Conservation (phyloP, 2,329 filamentous ascomycete species). For the Fusarium sp. region DNA sequence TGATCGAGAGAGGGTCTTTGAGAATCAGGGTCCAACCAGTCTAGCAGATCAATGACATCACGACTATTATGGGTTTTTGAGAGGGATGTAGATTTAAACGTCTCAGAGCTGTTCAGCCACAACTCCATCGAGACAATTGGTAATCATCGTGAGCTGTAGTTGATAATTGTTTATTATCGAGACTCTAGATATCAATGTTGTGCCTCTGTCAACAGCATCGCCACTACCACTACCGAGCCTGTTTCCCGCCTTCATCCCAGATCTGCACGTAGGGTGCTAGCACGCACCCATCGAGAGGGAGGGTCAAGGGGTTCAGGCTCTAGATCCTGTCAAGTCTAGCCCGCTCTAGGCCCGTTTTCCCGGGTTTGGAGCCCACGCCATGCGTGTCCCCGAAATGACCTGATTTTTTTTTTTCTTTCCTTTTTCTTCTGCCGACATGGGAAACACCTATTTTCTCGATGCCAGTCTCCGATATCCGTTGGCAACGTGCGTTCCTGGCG, state of each 20-base stretch:
- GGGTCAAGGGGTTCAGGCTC: slow-evolving; percentile 9
- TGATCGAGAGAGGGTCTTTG: slow-evolving; percentile 20
- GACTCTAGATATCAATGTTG: neutral
- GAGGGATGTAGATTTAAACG: neutral
- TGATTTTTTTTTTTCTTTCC: slow-evolving; percentile 23
- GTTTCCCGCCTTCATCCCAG: slow-evolving; percentile 11
- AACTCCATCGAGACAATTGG: neutral
- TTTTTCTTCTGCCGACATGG: slow-evolving; percentile 21
- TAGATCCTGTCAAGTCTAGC: slow-evolving; percentile 29
- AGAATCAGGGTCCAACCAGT: slow-evolving; percentile 35
- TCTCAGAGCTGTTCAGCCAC: slow-evolving; percentile 5
- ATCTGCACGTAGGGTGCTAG: slow-evolving; percentile 43
- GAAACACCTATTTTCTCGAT: slow-evolving; percentile 11
- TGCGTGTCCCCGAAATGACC: slow-evolving; percentile 17
- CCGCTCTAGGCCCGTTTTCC: slow-evolving; percentile 18
- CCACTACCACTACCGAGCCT: neutral
- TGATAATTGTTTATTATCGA: too few relatives aligned
- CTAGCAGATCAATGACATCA: slow-evolving; percentile 36
- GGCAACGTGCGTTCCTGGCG: slow-evolving; percentile 31
- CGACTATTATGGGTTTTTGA: slow-evolving; percentile 5
- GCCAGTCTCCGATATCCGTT: slow-evolving; percentile 33
- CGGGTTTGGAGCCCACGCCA: neutral
- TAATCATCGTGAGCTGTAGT: too few relatives aligned
- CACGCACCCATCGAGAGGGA: slow-evolving; percentile 35
- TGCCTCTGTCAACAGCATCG: neutral